Base-by-base conservation (phyloP, 768 basidiomycete species). In the Termitomyces sp. region DNA sequence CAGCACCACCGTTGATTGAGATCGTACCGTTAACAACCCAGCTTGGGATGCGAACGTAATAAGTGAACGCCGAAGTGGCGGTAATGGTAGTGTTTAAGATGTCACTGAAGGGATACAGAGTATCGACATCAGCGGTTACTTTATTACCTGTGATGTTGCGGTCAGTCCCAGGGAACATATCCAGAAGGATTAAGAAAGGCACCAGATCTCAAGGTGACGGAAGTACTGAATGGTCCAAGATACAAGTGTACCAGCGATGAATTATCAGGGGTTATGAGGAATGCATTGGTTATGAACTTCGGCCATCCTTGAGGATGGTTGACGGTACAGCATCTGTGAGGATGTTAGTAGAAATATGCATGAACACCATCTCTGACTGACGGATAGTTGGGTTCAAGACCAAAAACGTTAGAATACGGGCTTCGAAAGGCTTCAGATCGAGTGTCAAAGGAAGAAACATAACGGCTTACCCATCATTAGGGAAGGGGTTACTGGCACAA, bases 261-360 rank as follows among this genome's bases (percentile, higher is more conserved):
- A 49, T 70, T 63, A 63, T 79, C 75, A 12, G 76, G 70, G 9
- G 76, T 76, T 1, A 72, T 76, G 16, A 82, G 68, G 64, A 82
- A 82, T 10, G 79, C 72, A 64, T 79, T 80, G 24, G 75, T 72
- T 54, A 81, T 74, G 63, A 82, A 81, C 60, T 81, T 82, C 0
- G 80, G 80, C 76, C 78, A 81, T 33, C 77, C 79, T 65, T 82
- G 80, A 16, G 80, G 80, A 55, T 76, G 74, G 53, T 81, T 79
- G 42, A 81, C 81, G 6, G 78, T 79, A 67, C 79, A 80, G 55
- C 78, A 79, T 5, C 76, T 76, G 45, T 13, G 27, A 39, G 13
- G 24, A 42, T 20, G 14, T 52, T 16, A 50, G 7, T 32, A 33
- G 22, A 14, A 12, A 22, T 16, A 33, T 53, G 18, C 34, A 36